Evolutionary conservation across 163 green algal species (phyloP).

Genomic region (Scenedesmus sp.): DNA sequence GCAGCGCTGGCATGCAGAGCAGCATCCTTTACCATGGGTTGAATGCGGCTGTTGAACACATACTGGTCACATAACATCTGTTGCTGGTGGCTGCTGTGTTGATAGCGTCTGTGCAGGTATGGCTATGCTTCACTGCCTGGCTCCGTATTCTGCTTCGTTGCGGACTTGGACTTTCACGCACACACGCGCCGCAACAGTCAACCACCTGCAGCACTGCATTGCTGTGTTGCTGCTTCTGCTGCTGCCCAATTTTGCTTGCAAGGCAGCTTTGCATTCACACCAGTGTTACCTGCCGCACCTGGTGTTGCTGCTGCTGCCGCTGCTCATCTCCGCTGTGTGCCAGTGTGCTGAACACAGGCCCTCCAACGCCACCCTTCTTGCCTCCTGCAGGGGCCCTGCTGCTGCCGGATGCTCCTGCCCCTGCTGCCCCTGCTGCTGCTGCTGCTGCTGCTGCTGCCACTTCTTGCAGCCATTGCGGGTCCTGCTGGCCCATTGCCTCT

Average conservation of each 20-base stretch:
- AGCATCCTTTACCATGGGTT: not conserved
- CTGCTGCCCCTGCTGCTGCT: not conserved
- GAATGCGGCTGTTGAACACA: no score
- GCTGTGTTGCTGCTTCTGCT: constrained; percentile 2
- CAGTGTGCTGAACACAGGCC: constrained; percentile 62
- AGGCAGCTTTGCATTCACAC: not conserved
- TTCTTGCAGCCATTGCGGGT: constrained; percentile 42
- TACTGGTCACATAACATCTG: no score
- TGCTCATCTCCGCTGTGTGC: not conserved
- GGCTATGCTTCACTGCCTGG: no score
- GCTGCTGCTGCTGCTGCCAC: not conserved
- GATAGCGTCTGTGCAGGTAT: no score
- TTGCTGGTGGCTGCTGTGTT: no score
- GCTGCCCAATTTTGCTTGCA: not conserved
- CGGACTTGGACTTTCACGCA: no score
- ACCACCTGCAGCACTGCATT: no score
- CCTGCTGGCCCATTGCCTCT: constrained; percentile 2
- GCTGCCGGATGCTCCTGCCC: not conserved
- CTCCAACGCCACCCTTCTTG: constrained; percentile 12
- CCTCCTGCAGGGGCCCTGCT: not conserved
- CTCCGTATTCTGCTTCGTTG: no score
- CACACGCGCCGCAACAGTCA: no score
- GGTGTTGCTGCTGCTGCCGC: not conserved
- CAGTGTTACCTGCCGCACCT: not conserved
- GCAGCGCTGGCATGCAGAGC: no score